Evolutionary conservation across 345 rosid genomes (phyloP).

Genomic region (Citropsis articulata): DNA sequence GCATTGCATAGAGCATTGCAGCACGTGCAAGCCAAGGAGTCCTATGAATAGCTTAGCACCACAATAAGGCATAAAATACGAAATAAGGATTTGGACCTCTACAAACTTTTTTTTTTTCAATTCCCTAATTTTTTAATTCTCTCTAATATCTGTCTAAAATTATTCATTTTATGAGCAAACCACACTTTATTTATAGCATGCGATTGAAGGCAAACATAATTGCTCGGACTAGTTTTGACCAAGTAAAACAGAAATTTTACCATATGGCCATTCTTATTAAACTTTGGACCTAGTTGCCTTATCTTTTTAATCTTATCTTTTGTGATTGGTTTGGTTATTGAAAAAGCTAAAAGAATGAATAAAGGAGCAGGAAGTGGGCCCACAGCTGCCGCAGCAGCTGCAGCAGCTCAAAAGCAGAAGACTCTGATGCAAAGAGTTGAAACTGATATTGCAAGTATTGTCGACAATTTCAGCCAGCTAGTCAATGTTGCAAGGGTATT

Average conservation of each 20-base stretch:
- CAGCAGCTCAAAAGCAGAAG: slow-evolving; percentile 88
- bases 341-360: slow-evolving; percentile 44
- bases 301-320: not conserved
- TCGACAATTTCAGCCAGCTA: slow-evolving; percentile 81
- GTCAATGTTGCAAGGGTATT: slow-evolving; percentile 74
- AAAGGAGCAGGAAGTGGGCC: slow-evolving; percentile 71
- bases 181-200: not conserved
- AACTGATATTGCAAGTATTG: slow-evolving; percentile 68
- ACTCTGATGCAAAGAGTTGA: slow-evolving; percentile 82
- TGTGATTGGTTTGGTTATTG: not conserved
- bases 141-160: not conserved
- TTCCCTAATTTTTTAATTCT: not conserved
- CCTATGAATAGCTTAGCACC: too few species aligned
- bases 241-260: too few species aligned
- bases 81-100: too few species aligned
- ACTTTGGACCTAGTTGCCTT: too few species aligned
- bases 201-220: not conserved
- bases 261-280: not conserved
- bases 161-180: not conserved
- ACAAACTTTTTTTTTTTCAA: too few species aligned
- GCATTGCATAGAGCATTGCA: too few species aligned
- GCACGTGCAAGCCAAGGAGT: too few species aligned
- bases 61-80: too few species aligned
- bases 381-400: slow-evolving; percentile 72
- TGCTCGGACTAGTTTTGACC: not conserved